Evolutionary conservation across 2,329 filamentous ascomycete genomes (phyloP), one percentile per base, ranked within the genome.

Genomic region (Diaporthe destruens): DNA sequence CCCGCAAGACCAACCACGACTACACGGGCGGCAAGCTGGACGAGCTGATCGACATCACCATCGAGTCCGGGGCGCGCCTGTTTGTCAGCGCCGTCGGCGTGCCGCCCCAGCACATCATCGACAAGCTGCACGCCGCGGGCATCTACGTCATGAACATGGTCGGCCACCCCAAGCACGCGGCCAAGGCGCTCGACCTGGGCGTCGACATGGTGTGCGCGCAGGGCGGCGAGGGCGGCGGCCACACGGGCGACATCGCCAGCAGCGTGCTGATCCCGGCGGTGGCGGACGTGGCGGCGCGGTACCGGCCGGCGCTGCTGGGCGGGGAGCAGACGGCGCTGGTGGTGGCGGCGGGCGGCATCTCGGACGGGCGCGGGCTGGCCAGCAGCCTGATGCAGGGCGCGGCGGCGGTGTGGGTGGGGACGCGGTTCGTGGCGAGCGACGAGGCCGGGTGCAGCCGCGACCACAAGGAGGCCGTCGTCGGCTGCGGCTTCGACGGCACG

Each of bases 61-160:
- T 98, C 77, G 90, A 92, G 77, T 93, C 93, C 76, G 93, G 94
- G n/a, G 94, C 96, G 9, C 90, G 87, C 79, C 84, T 98, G 63
- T 98, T 98, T 80, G 94, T 98, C 54, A 91, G 88, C 68, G 96
- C 96, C 1, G 95, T 98, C 0, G 96, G 96, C 11, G 92, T 98
- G 29, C 96, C 96, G 20, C 94, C 95, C 0, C 85, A 85, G 57
- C 82, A 85, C 72, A 90, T 95, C 6, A 92, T 98, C 72, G 90
- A 94, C 76, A 85, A 90, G 57, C 86, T 98, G 56, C 96, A 98
- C 79, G 87, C 87, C 11, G 92, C 93, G 0, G 93, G 93, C 0
- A 93, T 98, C 53, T 80, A 97, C 73, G 87, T 98, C 47, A 98
- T 98, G 95, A 98, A 98, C 82, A 98, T 98, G 95, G 95, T 98